Evolutionary conservation across 2,329 filamentous ascomycete genomes (phyloP).

Genomic region (Xylariaceae sp.): DNA sequence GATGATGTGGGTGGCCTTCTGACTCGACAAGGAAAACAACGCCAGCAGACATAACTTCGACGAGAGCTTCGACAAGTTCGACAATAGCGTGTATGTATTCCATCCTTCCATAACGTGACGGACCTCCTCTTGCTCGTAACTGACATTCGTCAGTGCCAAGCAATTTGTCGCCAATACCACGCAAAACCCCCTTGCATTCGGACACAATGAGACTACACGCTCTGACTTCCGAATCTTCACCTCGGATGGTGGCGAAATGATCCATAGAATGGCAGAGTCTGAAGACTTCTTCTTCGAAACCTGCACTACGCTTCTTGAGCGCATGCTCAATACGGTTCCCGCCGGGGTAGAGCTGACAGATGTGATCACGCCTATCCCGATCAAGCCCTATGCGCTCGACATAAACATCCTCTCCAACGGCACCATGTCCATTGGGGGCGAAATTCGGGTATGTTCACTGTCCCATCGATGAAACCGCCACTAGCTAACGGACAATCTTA

Average conservation of each 20-base stretch:
- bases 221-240: constrained; percentile 41
- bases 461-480: no score
- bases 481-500: no score
- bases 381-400: constrained; percentile 28
- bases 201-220: constrained; percentile 31
- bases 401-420: constrained; percentile 24
- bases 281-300: constrained; percentile 30
- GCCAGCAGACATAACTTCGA: constrained; percentile 9
- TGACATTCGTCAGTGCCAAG: background rate
- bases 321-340: constrained; percentile 34
- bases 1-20: no score
- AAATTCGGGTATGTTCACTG: background rate
- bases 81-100: no score
- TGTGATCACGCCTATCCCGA: constrained; percentile 22
- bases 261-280: background rate
- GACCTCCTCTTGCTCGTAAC: no score
- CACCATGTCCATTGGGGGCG: constrained; percentile 20
- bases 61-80: constrained; percentile 36
- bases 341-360: constrained; percentile 24
- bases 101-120: no score
- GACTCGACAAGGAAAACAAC: constrained; percentile 21
- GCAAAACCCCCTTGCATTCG: constrained; percentile 38
- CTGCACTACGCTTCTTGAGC: constrained; percentile 26
- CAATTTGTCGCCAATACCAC: constrained; percentile 31
- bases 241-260: constrained; percentile 30